Base-by-base conservation (phyloP, 1,284 basidiomycete species). In the Cutaneotrichosporon sp. region DNA sequence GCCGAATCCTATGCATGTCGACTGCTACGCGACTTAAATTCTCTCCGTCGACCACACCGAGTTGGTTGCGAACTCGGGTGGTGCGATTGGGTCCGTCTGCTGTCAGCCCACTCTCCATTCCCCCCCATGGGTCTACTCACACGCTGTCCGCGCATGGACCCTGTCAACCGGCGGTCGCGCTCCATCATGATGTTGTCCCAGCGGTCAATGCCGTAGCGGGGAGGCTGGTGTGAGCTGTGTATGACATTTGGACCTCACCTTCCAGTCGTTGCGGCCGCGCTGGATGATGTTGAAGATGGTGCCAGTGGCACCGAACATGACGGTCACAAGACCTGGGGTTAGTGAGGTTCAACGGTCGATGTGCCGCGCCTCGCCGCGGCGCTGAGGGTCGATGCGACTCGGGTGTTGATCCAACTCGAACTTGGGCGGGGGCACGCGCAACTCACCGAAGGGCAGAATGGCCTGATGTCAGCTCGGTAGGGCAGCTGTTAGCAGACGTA, bases 181-280 rank as follows among this genome's bases (percentile, higher is more conserved):
- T 89, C 87, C 89, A 96, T 92, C 92, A 97, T 92, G 90, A 92
- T 91, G 62, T 90, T 85, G 69, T 97, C 93, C 92, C 92, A 97
- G 36, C 85, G 81, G 74, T 97, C 94, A 47, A 94, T 77, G 64
- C 86, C 85, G 77, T 95, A 92, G 62, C 94, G 86, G 49, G 89
- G 85, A 60, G 90, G 89, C 94, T 97, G 47, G 22, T 34, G 63
- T 65, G 38, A 62, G 53, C 30, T 32, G 16, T 26, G 16, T 5
- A n/a, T 8, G 2, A 26, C n/a, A 26, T 4, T 3, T 16, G 21
- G 22, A 73, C 22, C 85, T 65, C 71, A 92, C 93, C 87, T 96
- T 96, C 76, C 92, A 90, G 78, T 89, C 89, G 80, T 94, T 96
- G 78, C 92, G 89, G 36, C 87, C 84, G 65, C 86, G 83, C 78